Percentiles rank a stretch among this genome's conserved stretches.
Evolutionary conservation across 805 yeast genomes (phyloP).

Genomic region (Metschnikowia lochheadii): DNA sequence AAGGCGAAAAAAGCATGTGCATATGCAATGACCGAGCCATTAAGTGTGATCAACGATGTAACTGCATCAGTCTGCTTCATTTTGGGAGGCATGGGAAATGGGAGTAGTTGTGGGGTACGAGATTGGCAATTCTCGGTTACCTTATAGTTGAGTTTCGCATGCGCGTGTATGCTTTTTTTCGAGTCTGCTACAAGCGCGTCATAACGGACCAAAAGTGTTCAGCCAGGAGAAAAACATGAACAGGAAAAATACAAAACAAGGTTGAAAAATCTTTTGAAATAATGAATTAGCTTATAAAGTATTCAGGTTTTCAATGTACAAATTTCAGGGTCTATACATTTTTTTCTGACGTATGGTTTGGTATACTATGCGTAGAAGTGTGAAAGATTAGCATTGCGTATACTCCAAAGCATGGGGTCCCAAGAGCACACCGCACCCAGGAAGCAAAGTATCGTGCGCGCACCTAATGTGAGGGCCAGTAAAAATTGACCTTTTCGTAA

Average conservation of each 20-base stretch:
- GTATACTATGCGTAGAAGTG: not conserved
- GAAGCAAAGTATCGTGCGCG: slow-evolving; percentile 16
- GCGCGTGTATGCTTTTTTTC: slow-evolving; percentile 1
- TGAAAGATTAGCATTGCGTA: not conserved
- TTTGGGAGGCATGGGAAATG: not conserved
- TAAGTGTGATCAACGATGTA: slow-evolving; percentile 30
- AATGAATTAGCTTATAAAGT: too few relatives aligned
- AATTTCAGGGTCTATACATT: too few relatives aligned
- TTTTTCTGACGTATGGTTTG: too few relatives aligned
- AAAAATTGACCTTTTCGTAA: slow-evolving; percentile 29
- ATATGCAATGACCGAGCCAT: slow-evolving; percentile 63
- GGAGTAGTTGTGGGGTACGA: not conserved
- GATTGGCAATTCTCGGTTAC: not conserved
- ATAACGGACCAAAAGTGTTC: too few relatives aligned
- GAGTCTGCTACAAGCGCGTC: not conserved
- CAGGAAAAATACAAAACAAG: not conserved
- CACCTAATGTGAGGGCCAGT: slow-evolving; percentile 23
- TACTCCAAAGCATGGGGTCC: not conserved
- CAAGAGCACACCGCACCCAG: not conserved
- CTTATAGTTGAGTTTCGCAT: not conserved
- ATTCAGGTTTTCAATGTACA: too few relatives aligned
- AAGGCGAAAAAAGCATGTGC: slow-evolving; percentile 72
- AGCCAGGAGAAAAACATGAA: not conserved
- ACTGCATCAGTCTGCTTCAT: not conserved
- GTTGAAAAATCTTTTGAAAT: too few relatives aligned